phyloP scores from a whole-genome alignment of 1,284 basidiomycete species.

The Serendipita sp. region DNA sequence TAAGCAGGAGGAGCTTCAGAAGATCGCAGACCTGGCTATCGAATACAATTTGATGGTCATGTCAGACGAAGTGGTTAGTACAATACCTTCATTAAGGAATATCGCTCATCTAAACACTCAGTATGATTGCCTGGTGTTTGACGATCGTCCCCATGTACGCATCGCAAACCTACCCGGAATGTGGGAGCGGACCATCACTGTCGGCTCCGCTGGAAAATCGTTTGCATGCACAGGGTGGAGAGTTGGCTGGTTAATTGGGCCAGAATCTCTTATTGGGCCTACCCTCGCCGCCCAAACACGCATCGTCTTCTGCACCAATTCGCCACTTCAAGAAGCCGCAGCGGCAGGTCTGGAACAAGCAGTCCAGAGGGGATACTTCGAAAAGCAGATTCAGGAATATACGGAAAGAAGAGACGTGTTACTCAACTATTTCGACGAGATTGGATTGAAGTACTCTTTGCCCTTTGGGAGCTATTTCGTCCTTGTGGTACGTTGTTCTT shows the following conservation, averaged over 20 bases:
- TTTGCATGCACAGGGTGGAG: slow-evolving; percentile 98
- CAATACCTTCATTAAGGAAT: background rate
- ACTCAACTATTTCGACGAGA: slow-evolving; percentile 61
- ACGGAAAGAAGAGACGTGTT: slow-evolving; percentile 65
- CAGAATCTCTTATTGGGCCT: slow-evolving; percentile 68
- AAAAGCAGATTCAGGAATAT: slow-evolving; percentile 68
- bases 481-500: slow-evolving; percentile 45
- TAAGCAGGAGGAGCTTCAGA: slow-evolving; percentile 64
- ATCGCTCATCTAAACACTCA: slow-evolving; percentile 20
- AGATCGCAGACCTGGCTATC: slow-evolving; percentile 75
- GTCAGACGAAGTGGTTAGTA: slow-evolving; percentile 85
- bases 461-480: slow-evolving; percentile 88
- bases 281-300: slow-evolving; percentile 83
- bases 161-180: slow-evolving; percentile 91
- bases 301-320: slow-evolving; percentile 91
- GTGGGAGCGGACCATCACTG: slow-evolving; percentile 89
- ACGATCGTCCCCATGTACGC: slow-evolving; percentile 76
- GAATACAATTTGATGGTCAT: slow-evolving; percentile 90
- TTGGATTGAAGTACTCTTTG: slow-evolving; percentile 76
- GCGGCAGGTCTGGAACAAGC: slow-evolving; percentile 78
- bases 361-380: slow-evolving; percentile 61
- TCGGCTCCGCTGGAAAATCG: slow-evolving; percentile 75
- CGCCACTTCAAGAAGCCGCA: slow-evolving; percentile 81
- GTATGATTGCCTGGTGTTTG: slow-evolving; percentile 92
- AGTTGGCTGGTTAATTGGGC: slow-evolving; percentile 90